These are phyloP conservation scores for Excoecaria cochinchinensis DNA, from an alignment of 345 rosid genomes.

Conservation along the genomic window DNA sequence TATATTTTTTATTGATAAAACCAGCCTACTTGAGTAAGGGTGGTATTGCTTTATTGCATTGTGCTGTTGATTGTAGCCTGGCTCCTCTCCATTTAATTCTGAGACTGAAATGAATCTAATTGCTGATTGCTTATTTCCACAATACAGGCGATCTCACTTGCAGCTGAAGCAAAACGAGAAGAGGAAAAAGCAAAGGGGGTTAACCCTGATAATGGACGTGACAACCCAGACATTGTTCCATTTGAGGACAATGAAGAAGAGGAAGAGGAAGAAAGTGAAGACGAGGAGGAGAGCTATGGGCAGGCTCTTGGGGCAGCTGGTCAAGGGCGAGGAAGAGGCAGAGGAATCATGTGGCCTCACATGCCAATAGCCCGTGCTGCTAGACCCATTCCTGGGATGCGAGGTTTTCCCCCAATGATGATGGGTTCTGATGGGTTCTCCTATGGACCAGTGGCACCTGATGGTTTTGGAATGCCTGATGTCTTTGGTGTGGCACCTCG, in stretches of 20 bases:
- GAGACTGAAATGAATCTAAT: constrained; percentile 12
- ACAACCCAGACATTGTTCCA: constrained; percentile 93
- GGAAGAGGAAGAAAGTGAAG: constrained; percentile 95
- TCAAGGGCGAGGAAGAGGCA: constrained; percentile 88
- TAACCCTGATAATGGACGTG: constrained; percentile 66
- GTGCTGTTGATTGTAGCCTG: constrained; percentile 7
- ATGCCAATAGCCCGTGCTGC: constrained; percentile 80
- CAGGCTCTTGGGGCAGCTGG: constrained; percentile 36
- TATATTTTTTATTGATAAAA: not conserved
- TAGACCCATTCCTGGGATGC: constrained; percentile 85
- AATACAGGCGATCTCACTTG: constrained; percentile 70
- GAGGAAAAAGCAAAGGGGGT: constrained; percentile 98
- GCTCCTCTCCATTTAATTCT: not conserved
- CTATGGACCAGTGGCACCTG: constrained; percentile 62
- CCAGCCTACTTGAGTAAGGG: constrained; percentile 2
- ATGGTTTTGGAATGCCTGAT: constrained; percentile 88
- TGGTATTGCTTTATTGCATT: constrained; percentile 8
- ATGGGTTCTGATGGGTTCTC: constrained; percentile 81
- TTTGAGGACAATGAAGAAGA: constrained; percentile 98
- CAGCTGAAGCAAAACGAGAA: constrained; percentile 92
- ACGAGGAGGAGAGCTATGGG: constrained; percentile 60
- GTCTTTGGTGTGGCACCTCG: constrained; percentile 78
- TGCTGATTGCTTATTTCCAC: constrained; percentile 10
- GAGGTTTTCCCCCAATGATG: constrained; percentile 76
- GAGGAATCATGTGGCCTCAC: constrained; percentile 97